Percentiles rank a stretch among this genome's conserved stretches.
Conservation (phyloP, 1,139 yeast genomes). For the Diutina ranongensis region DNA sequence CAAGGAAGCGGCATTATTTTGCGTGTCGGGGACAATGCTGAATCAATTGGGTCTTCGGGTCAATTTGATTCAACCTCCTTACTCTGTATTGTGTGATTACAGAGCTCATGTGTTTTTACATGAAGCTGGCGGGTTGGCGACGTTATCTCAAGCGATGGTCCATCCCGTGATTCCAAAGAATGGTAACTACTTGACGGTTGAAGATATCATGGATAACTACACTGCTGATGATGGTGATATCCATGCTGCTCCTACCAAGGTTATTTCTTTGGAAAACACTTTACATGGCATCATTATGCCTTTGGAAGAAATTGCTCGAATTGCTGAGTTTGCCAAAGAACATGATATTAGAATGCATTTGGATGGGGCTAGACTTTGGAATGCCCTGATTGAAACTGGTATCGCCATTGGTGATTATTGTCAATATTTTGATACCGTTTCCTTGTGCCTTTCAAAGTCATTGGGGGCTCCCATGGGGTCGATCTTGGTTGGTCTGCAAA, state of each 20-base stretch:
- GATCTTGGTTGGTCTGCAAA: slow-evolving; percentile 58
- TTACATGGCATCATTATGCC: slow-evolving; percentile 78
- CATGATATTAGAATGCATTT: slow-evolving; percentile 62
- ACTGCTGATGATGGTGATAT: slow-evolving; percentile 75
- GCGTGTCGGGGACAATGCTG: slow-evolving; percentile 84
- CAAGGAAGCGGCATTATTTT: slow-evolving; percentile 72
- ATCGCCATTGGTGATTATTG: slow-evolving; percentile 64
- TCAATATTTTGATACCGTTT: slow-evolving; percentile 72
- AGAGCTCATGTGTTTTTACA: slow-evolving; percentile 74
- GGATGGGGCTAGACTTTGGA: slow-evolving; percentile 96
- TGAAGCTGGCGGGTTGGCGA: slow-evolving; percentile 89
- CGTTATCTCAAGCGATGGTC: slow-evolving; percentile 87
- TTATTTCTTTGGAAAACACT: slow-evolving; percentile 81
- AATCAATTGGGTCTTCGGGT: slow-evolving; percentile 81
- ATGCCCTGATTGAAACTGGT: slow-evolving; percentile 71
- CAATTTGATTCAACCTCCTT: slow-evolving; percentile 76
- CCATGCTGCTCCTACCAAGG: slow-evolving; percentile 81
- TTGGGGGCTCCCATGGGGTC: slow-evolving; percentile 95
- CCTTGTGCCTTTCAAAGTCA: slow-evolving; percentile 82
- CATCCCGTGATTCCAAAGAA: slow-evolving; percentile 69
- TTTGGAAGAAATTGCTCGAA: slow-evolving; percentile 63
- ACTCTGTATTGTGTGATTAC: slow-evolving; percentile 71
- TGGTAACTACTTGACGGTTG: slow-evolving; percentile 67
- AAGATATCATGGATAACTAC: slow-evolving; percentile 55
- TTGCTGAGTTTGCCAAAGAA: slow-evolving; percentile 58